phyloP scores from a whole-genome alignment of 257 asterid species.

The Euphrasia confusa region DNA sequence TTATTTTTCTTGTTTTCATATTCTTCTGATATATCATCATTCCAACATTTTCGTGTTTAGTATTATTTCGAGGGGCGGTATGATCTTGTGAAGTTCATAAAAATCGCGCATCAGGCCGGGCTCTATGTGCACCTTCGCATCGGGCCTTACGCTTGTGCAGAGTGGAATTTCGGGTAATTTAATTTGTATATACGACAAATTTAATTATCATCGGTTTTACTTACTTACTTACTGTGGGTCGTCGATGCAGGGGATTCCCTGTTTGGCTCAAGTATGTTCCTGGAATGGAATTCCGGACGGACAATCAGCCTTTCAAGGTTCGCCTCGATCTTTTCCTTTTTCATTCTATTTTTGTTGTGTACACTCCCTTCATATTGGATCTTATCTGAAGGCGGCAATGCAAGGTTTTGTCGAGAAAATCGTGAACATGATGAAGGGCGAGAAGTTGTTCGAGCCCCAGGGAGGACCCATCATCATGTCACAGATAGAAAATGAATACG shows the following conservation, averaged over 20 bases:
- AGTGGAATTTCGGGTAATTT: conserved; percentile 86
- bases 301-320: conserved; percentile 87
- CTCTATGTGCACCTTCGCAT: conserved; percentile 88
- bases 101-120: conserved; percentile 78
- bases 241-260: conserved; percentile 82
- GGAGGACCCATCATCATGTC: conserved; percentile 94
- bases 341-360: neutral
- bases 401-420: conserved; percentile 56
- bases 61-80: conserved; percentile 67
- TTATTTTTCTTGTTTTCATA: neutral
- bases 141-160: conserved; percentile 90
- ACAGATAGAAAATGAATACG: conserved; percentile 96
- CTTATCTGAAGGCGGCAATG: conserved; percentile 52
- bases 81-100: conserved; percentile 72
- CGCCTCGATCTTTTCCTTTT: neutral
- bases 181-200: no score
- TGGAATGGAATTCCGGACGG: conserved; percentile 76
- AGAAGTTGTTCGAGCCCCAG: conserved; percentile 71
- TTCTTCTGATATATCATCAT: conserved; percentile 28
- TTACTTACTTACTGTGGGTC: no score
- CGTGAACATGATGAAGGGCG: conserved; percentile 59
- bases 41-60: conserved; percentile 64
- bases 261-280: conserved; percentile 93
- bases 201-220: no score
- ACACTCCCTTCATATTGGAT: neutral